phyloP scores from a whole-genome alignment of 257 asterid genomes.

The Lantana camara region DNA sequence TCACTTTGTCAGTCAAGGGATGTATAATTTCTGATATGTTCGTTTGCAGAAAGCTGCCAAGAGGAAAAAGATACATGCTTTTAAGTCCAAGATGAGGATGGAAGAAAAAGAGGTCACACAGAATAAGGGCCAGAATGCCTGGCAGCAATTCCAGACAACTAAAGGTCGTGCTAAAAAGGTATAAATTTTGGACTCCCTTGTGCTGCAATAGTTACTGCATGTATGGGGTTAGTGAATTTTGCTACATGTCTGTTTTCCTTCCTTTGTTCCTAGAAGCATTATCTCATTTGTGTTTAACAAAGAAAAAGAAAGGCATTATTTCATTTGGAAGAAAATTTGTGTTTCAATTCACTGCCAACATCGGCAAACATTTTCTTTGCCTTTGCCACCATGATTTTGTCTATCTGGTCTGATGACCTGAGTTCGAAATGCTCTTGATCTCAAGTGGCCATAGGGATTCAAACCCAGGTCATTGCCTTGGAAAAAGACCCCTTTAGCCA shows the following conservation, averaged over 20 bases:
- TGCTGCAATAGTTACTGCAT: background rate
- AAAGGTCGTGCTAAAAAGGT: conserved; percentile 96
- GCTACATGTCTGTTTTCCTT: conserved; percentile 3
- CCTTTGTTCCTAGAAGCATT: background rate
- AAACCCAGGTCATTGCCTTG: too few relatives aligned
- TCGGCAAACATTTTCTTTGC: background rate
- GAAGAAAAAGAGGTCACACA: conserved; percentile 92
- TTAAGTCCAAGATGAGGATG: conserved; percentile 91
- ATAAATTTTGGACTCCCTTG: conserved; percentile 1
- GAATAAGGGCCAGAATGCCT: conserved; percentile 93
- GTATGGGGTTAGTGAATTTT: background rate
- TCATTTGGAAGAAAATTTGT: background rate
- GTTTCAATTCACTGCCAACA: background rate
- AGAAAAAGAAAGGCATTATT: background rate
- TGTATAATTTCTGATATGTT: background rate
- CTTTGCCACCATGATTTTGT: too few relatives aligned
- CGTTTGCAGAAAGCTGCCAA: conserved; percentile 78
- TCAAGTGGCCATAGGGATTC: too few relatives aligned
- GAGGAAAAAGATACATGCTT: conserved; percentile 87
- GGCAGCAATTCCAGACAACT: conserved; percentile 98
- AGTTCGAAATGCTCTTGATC: too few relatives aligned
- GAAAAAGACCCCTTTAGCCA: too few relatives aligned
- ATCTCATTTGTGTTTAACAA: background rate
- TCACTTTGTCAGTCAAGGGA: background rate
- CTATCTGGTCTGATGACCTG: too few relatives aligned